Evolutionary conservation across 495 filamentous ascomycete genomes (phyloP), one percentile per base, ranked within the genome.

Genomic region (Penicillium macrosclerotiorum): DNA sequence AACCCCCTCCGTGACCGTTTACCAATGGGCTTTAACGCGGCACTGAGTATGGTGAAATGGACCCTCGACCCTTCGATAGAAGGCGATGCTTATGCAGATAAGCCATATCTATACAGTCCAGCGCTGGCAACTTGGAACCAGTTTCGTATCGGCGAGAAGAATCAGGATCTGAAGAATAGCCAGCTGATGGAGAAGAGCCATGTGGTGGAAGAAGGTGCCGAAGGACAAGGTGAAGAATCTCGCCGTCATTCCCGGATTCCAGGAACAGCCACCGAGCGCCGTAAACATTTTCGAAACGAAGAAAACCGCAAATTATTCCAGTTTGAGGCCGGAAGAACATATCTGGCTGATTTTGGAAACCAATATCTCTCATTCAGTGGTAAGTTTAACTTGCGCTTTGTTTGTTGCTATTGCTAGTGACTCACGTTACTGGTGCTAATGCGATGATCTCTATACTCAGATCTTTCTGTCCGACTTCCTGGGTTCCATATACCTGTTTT

Each of bases 321-420:
- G 1, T 85, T 84, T 66, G 80, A 83, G 45, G 59, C 59, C 29
- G 82, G 78, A 1, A 67, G 81, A 49, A 67, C 75, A 36, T 95
- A 95, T 63, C 65, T 73, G 20, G 77, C 80, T 32, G 92, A 96
- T 65, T 96, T 98, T 65, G 93, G 83, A 54, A 96, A 96, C 59
- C 82, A 84, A n/a, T 96, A 91, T 71, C 60, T 98, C 31, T 86
- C 90, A 62, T 95, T 96, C 56, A 82, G 81, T 59, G 76, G 82
- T 83, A 47, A 38, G 68, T 65, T 33, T 14, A 32, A 12, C 29
- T 25, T 38, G 34, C 24, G 33, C n/a, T 31, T 52, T 13, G 14
- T 44, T 33, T 8, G 1, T 22, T 18, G 12, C 17, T 36, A 8
- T 55, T 19, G 9, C 34, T 18, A 7, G 19, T 17, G 33, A 8